Evolutionary conservation across 768 basidiomycete species (phyloP).

Genomic region (Lactarius tabidus): DNA sequence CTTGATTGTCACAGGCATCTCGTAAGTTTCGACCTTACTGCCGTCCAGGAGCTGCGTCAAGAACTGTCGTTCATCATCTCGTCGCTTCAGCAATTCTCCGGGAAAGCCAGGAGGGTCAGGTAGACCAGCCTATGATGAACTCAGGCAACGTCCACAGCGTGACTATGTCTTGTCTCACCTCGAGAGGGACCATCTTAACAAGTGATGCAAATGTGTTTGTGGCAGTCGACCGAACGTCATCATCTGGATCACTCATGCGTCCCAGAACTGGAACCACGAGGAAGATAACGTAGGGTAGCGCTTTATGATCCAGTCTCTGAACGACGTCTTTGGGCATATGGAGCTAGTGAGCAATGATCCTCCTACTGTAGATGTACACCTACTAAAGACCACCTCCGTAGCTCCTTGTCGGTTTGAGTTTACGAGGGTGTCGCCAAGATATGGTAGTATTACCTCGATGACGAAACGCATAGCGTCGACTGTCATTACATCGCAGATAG

Average conservation of each 20-base stretch:
- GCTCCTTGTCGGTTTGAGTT: constrained; percentile 82
- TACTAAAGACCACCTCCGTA: constrained; percentile 87
- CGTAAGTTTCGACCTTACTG: constrained; percentile 87
- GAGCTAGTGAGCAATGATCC: constrained; percentile 21
- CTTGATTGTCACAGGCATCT: constrained; percentile 81
- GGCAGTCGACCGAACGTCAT: constrained; percentile 85
- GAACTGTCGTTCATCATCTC: constrained; percentile 87
- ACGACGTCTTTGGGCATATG: constrained; percentile 68
- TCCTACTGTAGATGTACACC: constrained; percentile 35
- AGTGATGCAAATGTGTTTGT: constrained; percentile 97
- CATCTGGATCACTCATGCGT: constrained; percentile 93
- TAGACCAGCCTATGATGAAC: constrained; percentile 69
- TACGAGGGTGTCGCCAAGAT: constrained; percentile 72
- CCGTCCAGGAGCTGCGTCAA: constrained; percentile 92
- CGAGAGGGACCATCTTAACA: constrained; percentile 97
- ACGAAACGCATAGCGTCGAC: constrained; percentile 83
- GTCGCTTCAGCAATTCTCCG: constrained; percentile 76
- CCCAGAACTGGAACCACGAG: constrained; percentile 94
- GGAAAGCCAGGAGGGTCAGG: constrained; percentile 95
- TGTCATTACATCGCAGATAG: constrained; percentile 83
- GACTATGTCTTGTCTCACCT: constrained; percentile 47
- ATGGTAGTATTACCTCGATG: constrained; percentile 79
- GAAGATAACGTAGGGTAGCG: constrained; percentile 95
- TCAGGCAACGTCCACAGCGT: neutral
- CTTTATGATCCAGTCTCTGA: constrained; percentile 86